Conservation (phyloP, 2,329 filamentous ascomycete genomes). For the Aspergillus ibericus region DNA sequence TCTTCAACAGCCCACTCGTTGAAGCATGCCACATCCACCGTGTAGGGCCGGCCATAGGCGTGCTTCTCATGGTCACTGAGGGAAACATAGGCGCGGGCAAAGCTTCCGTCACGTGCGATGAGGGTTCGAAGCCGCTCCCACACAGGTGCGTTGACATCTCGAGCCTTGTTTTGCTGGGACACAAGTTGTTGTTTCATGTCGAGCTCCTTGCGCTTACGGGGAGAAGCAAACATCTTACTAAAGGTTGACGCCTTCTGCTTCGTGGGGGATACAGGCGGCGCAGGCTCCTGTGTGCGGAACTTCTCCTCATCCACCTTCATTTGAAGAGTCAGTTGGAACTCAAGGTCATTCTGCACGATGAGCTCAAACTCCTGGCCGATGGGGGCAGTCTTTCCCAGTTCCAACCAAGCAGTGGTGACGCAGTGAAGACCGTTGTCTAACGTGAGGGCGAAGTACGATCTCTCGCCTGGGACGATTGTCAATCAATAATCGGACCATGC, state of each 20-base stretch:
- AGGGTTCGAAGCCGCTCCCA: conserved; percentile 87
- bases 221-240: conserved; percentile 87
- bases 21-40: conserved; percentile 89
- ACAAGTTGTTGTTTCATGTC: conserved; percentile 82
- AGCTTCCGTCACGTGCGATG: conserved; percentile 88
- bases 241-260: conserved; percentile 86
- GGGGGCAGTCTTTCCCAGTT: conserved; percentile 85
- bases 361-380: conserved; percentile 99
- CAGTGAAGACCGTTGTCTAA: conserved; percentile 98
- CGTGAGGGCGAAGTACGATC: conserved; percentile 91
- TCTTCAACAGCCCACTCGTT: conserved; percentile 98
- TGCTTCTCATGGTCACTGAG: conserved; percentile 87
- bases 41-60: conserved; percentile 84
- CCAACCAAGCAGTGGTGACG: conserved; percentile 93
- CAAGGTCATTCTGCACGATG: conserved; percentile 94
- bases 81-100: conserved; percentile 89
- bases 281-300: conserved; percentile 49
- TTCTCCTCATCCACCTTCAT: conserved; percentile 87
- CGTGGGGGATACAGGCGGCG: conserved; percentile 52
- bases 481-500: conserved; percentile 14
- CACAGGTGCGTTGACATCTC: conserved; percentile 55
- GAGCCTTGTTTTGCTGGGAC: conserved; percentile 71
- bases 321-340: conserved; percentile 95
- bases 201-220: conserved; percentile 94
- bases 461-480: conserved; percentile 63